Conservation (phyloP, 805 yeast genomes). For the Cyberlindnera mrakii region DNA sequence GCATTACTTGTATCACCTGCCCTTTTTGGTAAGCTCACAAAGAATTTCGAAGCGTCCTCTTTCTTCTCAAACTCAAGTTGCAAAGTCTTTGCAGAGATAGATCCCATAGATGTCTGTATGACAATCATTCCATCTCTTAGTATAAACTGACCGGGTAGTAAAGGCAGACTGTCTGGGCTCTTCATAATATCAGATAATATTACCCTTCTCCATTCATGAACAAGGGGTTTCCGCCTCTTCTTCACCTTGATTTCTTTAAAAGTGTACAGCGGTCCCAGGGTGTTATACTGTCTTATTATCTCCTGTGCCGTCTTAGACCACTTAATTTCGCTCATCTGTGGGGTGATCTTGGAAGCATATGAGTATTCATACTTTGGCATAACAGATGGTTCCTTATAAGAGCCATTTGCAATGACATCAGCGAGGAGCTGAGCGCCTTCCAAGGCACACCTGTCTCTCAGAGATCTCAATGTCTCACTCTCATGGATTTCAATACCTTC, state of each 20-base stretch:
- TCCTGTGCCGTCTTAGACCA: conserved; percentile 41
- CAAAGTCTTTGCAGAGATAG: conserved; percentile 29
- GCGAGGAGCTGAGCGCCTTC: conserved; percentile 58
- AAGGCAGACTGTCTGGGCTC: background rate
- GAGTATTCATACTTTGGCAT: conserved; percentile 32
- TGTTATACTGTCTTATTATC: conserved; percentile 38
- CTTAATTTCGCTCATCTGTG: conserved; percentile 34
- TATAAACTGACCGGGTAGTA: conserved; percentile 27
- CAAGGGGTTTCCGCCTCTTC: conserved; percentile 24
- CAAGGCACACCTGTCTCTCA: conserved; percentile 47
- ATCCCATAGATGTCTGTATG: conserved; percentile 40
- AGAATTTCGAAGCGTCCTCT: conserved; percentile 42
- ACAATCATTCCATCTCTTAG: conserved; percentile 23
- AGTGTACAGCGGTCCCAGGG: conserved; percentile 53
- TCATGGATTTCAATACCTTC: conserved; percentile 32
- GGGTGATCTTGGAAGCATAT: conserved; percentile 51
- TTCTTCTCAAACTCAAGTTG: conserved; percentile 51
- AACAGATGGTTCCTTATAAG: conserved; percentile 19
- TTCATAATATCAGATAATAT: conserved; percentile 36
- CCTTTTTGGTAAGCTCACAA: conserved; percentile 38
- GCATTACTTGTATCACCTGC: conserved; percentile 29
- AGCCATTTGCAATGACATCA: conserved; percentile 32
- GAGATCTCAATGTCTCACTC: conserved; percentile 37
- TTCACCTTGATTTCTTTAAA: conserved; percentile 33
- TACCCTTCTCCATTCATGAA: conserved; percentile 37